These are phyloP conservation scores for Mucor indicus DNA, from an alignment of 371 early-diverging fungal species.

Conservation along the genomic window DNA sequence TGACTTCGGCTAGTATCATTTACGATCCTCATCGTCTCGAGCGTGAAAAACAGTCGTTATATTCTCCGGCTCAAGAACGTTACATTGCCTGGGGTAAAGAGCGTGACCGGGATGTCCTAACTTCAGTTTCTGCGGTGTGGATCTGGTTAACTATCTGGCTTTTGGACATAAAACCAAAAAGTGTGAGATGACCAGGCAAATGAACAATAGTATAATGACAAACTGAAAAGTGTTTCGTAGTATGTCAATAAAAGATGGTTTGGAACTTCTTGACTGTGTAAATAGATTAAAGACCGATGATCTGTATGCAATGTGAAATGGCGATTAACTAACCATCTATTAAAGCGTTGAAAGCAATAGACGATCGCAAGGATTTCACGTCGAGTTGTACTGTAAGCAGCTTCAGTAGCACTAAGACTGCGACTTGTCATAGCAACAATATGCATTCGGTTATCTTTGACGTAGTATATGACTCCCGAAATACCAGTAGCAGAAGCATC, in stretches of 20 bases:
- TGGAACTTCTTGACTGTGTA: background rate
- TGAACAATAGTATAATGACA: too few relatives aligned
- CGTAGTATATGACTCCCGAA: constrained; percentile 1
- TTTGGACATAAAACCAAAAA: too few relatives aligned
- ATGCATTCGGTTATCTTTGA: background rate
- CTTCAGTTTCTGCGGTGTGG: background rate
- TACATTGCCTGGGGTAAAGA: background rate
- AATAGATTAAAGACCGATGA: background rate
- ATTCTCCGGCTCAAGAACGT: background rate
- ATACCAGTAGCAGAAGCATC: constrained; percentile 6
- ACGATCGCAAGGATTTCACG: background rate
- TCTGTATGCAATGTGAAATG: background rate
- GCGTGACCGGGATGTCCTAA: background rate
- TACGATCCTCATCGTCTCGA: background rate
- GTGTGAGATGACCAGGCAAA: too few relatives aligned
- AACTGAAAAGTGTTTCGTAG: background rate
- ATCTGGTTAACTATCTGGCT: background rate
- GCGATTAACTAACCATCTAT: background rate
- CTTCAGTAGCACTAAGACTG: background rate
- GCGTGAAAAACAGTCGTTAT: background rate
- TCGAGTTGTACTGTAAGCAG: background rate
- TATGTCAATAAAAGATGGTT: background rate
- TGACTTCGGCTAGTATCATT: background rate
- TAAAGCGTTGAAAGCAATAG: background rate
- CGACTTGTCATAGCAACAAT: constrained; percentile 4